A percentile compares a stretch with the other conserved stretches of the same genome.
Evolutionary conservation across 768 basidiomycete genomes (phyloP).

Genomic region (Fomitopsis serialis): DNA sequence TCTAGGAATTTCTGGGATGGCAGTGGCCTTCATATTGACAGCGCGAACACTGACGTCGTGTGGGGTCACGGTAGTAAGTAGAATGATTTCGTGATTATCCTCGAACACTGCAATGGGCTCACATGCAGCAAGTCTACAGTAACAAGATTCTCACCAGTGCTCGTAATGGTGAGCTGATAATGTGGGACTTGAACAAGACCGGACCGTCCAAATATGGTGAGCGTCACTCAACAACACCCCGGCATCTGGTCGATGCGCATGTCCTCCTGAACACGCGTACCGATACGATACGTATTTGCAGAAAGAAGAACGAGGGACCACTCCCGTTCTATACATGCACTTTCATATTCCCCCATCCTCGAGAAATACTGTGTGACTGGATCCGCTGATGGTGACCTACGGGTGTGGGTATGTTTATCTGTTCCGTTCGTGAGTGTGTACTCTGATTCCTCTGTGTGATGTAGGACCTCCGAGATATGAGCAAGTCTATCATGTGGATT

Average conservation of each 20-base stretch:
- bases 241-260: background rate
- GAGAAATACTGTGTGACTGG: slow-evolving; percentile 74
- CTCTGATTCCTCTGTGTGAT: background rate
- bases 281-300: background rate
- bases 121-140: slow-evolving; percentile 45
- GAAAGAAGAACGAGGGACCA: slow-evolving; percentile 63
- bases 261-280: background rate
- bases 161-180: slow-evolving; percentile 74
- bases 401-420: slow-evolving; percentile 60
- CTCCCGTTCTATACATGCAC: slow-evolving; percentile 62
- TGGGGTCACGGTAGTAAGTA: slow-evolving; percentile 56
- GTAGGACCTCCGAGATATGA: slow-evolving; percentile 66
- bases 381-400: slow-evolving; percentile 75
- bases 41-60: slow-evolving; percentile 73
- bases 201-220: slow-evolving; percentile 68
- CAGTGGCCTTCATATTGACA: slow-evolving; percentile 73
- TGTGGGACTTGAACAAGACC: slow-evolving; percentile 74
- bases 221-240: background rate
- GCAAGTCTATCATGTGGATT: slow-evolving; percentile 64
- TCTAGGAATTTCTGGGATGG: slow-evolving; percentile 77
- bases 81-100: background rate
- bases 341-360: slow-evolving; percentile 63
- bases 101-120: background rate
- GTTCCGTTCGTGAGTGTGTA: background rate
- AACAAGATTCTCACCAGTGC: slow-evolving; percentile 80